Evolutionary conservation across 306 rosid genomes (phyloP).

Genomic region (Pyrus betulifolia): DNA sequence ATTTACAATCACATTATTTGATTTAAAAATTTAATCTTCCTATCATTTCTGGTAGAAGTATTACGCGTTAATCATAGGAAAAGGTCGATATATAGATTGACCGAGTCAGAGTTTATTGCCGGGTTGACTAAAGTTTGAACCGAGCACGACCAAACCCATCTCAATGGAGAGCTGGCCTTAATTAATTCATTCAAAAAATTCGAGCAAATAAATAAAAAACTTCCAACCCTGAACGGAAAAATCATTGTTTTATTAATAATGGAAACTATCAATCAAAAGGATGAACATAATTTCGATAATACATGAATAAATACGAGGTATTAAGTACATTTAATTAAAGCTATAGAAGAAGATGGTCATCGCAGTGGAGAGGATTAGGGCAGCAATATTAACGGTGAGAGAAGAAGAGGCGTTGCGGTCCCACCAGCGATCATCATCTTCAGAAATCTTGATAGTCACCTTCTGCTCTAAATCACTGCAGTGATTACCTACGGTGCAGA

Average conservation of each 20-base stretch:
- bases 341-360: not conserved
- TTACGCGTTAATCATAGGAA: too few relatives aligned
- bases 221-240: not conserved
- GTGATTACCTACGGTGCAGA: slow-evolving; percentile 19
- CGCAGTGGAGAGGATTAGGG: slow-evolving; percentile 2
- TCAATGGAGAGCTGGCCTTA: not conserved
- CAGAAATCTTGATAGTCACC: slow-evolving; percentile 19
- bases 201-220: not conserved
- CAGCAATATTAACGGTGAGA: not conserved
- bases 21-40: too few relatives aligned
- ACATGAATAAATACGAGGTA: not conserved
- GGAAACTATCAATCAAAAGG: not conserved
- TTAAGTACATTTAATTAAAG: not conserved
- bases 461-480: slow-evolving; percentile 24
- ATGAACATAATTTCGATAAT: not conserved
- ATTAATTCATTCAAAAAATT: too few relatives aligned
- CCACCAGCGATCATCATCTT: not conserved
- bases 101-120: too few relatives aligned
- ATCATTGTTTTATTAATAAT: not conserved
- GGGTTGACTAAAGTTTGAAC: too few relatives aligned
- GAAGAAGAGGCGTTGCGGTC: slow-evolving; percentile 4
- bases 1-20: too few relatives aligned
- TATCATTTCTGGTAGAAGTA: accelerated
- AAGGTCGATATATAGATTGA: too few relatives aligned
- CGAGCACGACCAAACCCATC: not conserved